A percentile compares a stretch with the other conserved stretches of the same genome.
phyloP scores from a whole-genome alignment of 2,329 filamentous ascomycete genomes.

The Malbranchea cinnamomea region DNA sequence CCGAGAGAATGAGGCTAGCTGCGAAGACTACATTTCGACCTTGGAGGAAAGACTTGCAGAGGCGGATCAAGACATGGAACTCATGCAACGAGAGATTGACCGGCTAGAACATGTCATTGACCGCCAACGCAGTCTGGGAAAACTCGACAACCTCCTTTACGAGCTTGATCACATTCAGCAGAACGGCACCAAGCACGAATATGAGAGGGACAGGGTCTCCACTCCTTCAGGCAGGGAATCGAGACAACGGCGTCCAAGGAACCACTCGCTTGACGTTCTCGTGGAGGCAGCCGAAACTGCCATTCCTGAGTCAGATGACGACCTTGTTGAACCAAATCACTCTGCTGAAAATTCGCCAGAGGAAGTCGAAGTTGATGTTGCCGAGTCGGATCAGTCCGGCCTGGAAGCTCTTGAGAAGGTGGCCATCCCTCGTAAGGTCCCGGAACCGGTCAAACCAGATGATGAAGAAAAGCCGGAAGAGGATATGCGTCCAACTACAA shows the following conservation, averaged over 20 bases:
- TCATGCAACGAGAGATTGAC: slow-evolving; percentile 95
- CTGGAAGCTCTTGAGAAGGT: slow-evolving; percentile 23
- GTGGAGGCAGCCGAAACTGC: slow-evolving; percentile 31
- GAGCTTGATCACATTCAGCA: slow-evolving; percentile 67
- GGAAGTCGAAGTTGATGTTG: slow-evolving; percentile 3
- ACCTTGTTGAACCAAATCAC: slow-evolving; percentile 19
- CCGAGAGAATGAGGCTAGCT: slow-evolving; percentile 76
- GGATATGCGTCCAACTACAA: slow-evolving; percentile 47
- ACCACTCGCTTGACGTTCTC: slow-evolving; percentile 26
- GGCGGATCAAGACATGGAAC: slow-evolving; percentile 84
- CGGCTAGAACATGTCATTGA: slow-evolving; percentile 89
- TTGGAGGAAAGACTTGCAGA: slow-evolving; percentile 90
- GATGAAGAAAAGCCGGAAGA: slow-evolving; percentile 10
- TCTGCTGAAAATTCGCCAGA: slow-evolving; percentile 11
- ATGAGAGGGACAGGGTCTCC: slow-evolving; percentile 15
- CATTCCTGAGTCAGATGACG: slow-evolving; percentile 32
- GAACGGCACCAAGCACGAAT: slow-evolving; percentile 32
- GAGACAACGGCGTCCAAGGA: slow-evolving; percentile 17
- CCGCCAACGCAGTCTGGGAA: slow-evolving; percentile 84
- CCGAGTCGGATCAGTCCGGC: slow-evolving; percentile 18
- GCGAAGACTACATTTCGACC: slow-evolving; percentile 94
- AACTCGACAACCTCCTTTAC: slow-evolving; percentile 80
- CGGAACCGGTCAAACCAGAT: slow-evolving; percentile 12
- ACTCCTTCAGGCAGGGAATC: slow-evolving; percentile 12
- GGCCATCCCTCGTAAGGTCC: slow-evolving; percentile 9